Percentiles rank a stretch among this genome's conserved stretches.
Evolutionary conservation across 176 grass and related monocot species (phyloP).

Genomic region (Areca catechu): DNA sequence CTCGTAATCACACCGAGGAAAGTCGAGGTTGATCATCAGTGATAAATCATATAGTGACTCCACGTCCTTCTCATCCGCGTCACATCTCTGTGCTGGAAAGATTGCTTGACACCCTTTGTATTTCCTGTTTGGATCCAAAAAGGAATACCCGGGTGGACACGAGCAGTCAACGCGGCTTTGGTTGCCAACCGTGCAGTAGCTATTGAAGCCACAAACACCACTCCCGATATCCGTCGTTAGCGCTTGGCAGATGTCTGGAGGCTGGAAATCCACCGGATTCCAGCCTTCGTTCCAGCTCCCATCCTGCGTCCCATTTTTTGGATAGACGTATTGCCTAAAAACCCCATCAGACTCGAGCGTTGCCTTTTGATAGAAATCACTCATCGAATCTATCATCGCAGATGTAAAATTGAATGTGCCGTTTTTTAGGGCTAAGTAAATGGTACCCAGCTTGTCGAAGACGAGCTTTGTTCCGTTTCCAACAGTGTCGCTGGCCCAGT

Average conservation of each 20-base stretch:
- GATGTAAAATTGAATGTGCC: background rate
- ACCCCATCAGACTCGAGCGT: slow-evolving; percentile 38
- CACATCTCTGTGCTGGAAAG: background rate
- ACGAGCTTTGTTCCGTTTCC: no score
- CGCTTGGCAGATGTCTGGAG: background rate
- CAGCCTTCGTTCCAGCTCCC: background rate
- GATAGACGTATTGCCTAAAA: slow-evolving; percentile 25
- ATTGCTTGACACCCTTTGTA: slow-evolving; percentile 36
- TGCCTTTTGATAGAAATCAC: slow-evolving; percentile 14
- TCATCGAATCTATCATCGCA: background rate
- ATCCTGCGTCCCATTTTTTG: background rate
- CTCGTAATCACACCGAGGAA: slow-evolving; percentile 19
- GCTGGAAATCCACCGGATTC: background rate
- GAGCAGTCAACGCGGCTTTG: slow-evolving; percentile 8
- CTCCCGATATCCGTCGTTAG: background rate
- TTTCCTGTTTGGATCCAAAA: slow-evolving; percentile 11
- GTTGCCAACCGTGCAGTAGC: slow-evolving; percentile 24
- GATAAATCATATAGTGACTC: slow-evolving; percentile 7
- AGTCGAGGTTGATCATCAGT: slow-evolving; percentile 7
- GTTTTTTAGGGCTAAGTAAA: no score
- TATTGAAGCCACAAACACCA: slow-evolving; percentile 37
- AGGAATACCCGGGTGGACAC: slow-evolving; percentile 29
- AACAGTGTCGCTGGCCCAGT: no score
- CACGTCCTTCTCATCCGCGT: background rate
- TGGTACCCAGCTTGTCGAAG: no score